phyloP scores from a whole-genome alignment of 768 basidiomycete species.

The Psilocybe cyanescens region DNA sequence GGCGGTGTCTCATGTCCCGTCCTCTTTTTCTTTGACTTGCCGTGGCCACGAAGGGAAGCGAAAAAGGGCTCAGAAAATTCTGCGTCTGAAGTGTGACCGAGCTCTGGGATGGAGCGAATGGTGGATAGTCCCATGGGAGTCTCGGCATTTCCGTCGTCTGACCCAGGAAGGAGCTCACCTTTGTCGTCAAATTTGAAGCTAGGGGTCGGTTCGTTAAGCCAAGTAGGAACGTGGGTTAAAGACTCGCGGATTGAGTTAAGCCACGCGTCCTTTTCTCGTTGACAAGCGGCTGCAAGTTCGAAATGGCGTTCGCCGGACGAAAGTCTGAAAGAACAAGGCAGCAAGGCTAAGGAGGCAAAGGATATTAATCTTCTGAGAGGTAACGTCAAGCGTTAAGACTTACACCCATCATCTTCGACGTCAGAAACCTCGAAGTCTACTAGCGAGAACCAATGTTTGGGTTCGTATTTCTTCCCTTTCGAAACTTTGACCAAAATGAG shows the following conservation, averaged over 20 bases:
- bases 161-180: slow-evolving; percentile 36
- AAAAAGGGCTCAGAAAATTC: slow-evolving; percentile 40
- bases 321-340: slow-evolving; percentile 84
- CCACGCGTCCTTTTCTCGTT: slow-evolving; percentile 89
- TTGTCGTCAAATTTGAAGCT: slow-evolving; percentile 58
- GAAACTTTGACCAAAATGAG: slow-evolving; percentile 85
- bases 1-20: slow-evolving; percentile 27
- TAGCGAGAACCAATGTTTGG: slow-evolving; percentile 87
- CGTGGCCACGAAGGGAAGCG: slow-evolving; percentile 33
- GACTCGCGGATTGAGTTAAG: slow-evolving; percentile 66
- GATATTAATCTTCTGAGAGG: not conserved
- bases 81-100: slow-evolving; percentile 34
- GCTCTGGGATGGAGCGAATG: slow-evolving; percentile 61
- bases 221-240: slow-evolving; percentile 43
- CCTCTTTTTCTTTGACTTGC: slow-evolving; percentile 31
- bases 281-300: slow-evolving; percentile 86
- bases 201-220: slow-evolving; percentile 65
- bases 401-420: slow-evolving; percentile 75
- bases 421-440: slow-evolving; percentile 73
- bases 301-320: slow-evolving; percentile 72
- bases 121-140: slow-evolving; percentile 48
- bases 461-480: slow-evolving; percentile 82
- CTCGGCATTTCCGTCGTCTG: slow-evolving; percentile 47
- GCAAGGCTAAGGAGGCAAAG: slow-evolving; percentile 53
- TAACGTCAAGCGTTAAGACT: slow-evolving; percentile 29